Conservation (phyloP, 148 eudicot species). For the Silene conica region DNA sequence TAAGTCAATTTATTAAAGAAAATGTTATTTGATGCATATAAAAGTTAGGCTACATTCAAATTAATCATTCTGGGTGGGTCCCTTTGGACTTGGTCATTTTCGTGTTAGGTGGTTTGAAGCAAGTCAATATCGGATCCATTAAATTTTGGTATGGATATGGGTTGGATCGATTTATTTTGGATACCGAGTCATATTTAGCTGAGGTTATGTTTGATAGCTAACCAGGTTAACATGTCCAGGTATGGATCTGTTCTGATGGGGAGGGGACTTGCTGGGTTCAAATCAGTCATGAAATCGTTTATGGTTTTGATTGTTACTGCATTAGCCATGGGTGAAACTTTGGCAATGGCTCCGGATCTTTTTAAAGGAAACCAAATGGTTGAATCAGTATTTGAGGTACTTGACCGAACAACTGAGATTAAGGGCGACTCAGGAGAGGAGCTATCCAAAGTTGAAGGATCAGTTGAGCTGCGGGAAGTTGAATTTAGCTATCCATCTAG, state of each 20-base stretch:
- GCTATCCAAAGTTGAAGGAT: slow-evolving; percentile 60
- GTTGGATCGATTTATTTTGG: background rate
- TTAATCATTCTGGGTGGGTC: background rate
- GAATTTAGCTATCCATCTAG: slow-evolving; percentile 88
- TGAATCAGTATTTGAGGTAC: slow-evolving; percentile 85
- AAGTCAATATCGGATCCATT: no score
- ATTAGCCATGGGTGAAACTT: slow-evolving; percentile 90
- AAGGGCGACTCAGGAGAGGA: slow-evolving; percentile 73
- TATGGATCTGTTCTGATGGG: slow-evolving; percentile 92
- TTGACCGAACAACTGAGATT: slow-evolving; percentile 64
- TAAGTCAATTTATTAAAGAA: background rate
- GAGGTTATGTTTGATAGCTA: background rate
- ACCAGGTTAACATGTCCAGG: slow-evolving; percentile 34
- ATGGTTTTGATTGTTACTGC: slow-evolving; percentile 97
- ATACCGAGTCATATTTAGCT: background rate
- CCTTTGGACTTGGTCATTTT: background rate
- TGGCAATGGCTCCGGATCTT: slow-evolving; percentile 93
- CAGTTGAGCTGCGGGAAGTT: slow-evolving; percentile 64
- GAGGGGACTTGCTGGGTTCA: slow-evolving; percentile 65
- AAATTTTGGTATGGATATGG: no score
- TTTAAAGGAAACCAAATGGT: slow-evolving; percentile 92
- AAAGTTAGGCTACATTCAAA: background rate
- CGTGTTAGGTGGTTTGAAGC: no score
- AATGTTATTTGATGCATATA: background rate
- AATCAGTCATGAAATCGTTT: slow-evolving; percentile 89